Evolutionary conservation across 1,284 basidiomycete species (phyloP).

Genomic region (Apiotrichum veenhuisii): DNA sequence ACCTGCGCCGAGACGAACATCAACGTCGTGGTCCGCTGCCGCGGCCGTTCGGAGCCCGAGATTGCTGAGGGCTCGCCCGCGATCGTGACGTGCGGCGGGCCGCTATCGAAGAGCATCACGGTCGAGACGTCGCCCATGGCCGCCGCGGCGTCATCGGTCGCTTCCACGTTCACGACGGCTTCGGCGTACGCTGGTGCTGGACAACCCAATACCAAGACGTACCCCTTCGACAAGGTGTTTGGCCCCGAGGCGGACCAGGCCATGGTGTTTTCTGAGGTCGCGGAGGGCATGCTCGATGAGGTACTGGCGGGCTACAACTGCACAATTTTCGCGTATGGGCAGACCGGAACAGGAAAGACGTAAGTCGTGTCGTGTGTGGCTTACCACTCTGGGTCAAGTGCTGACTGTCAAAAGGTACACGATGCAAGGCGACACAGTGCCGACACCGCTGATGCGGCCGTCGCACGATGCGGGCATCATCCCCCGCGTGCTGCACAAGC

Average conservation of each 20-base stretch:
- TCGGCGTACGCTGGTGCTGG: slow-evolving; percentile 53
- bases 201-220: slow-evolving; percentile 62
- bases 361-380: slow-evolving; percentile 52
- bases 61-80: slow-evolving; percentile 74
- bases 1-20: slow-evolving; percentile 59
- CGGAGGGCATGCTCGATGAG: slow-evolving; percentile 86
- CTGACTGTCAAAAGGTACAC: slow-evolving; percentile 71
- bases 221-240: slow-evolving; percentile 89
- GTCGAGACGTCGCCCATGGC: slow-evolving; percentile 61
- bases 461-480: slow-evolving; percentile 92
- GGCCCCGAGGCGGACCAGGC: slow-evolving; percentile 96
- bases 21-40: slow-evolving; percentile 83
- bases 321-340: slow-evolving; percentile 97
- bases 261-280: slow-evolving; percentile 90
- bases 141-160: slow-evolving; percentile 19
- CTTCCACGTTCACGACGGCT: slow-evolving; percentile 47
- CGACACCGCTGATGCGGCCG: slow-evolving; percentile 74
- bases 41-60: slow-evolving; percentile 64
- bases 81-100: slow-evolving; percentile 70
- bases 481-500: slow-evolving; percentile 87
- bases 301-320: slow-evolving; percentile 96
- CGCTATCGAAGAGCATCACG: slow-evolving; percentile 68
- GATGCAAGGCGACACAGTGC: slow-evolving; percentile 86
- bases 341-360: slow-evolving; percentile 99
- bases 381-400: too few relatives aligned